phyloP scores from a whole-genome alignment of 2,329 filamentous ascomycete genomes.

The Talaromyces atroroseus region DNA sequence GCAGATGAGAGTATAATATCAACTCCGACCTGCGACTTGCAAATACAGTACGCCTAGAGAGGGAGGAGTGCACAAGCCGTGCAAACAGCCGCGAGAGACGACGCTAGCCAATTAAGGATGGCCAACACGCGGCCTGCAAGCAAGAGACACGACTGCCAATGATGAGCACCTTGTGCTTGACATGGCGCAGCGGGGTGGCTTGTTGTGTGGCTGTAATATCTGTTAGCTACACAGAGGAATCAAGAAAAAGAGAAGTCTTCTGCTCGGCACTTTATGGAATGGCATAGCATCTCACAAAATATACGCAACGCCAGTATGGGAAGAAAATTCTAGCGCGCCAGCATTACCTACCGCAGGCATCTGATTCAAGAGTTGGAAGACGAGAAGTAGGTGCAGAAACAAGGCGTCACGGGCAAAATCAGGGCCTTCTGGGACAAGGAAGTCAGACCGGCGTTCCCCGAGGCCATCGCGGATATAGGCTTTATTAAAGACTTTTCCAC shows the following conservation, averaged over 20 bases:
- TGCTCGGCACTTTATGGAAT: no score
- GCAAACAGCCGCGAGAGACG: neutral
- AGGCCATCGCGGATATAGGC: slow-evolving; percentile 11
- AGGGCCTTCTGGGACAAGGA: slow-evolving; percentile 8
- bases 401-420: slow-evolving; percentile 2
- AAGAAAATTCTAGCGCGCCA: slow-evolving; percentile 8
- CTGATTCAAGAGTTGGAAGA: slow-evolving; percentile 5
- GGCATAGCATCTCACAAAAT: no score
- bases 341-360: neutral
- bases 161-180: neutral
- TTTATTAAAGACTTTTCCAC: slow-evolving; percentile 14
- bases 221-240: no score
- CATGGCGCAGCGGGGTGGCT: neutral
- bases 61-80: no score
- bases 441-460: slow-evolving; percentile 13
- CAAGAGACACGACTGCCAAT: neutral
- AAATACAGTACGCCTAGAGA: no score
- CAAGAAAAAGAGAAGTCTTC: no score
- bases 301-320: slow-evolving; percentile 11
- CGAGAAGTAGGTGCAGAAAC: neutral
- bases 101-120: neutral
- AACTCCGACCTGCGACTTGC: no score
- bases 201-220: neutral
- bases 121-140: neutral
- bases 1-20: no score